Base-by-base conservation (phyloP, 805 yeast genomes). In the Kodamaea fukazawae region DNA sequence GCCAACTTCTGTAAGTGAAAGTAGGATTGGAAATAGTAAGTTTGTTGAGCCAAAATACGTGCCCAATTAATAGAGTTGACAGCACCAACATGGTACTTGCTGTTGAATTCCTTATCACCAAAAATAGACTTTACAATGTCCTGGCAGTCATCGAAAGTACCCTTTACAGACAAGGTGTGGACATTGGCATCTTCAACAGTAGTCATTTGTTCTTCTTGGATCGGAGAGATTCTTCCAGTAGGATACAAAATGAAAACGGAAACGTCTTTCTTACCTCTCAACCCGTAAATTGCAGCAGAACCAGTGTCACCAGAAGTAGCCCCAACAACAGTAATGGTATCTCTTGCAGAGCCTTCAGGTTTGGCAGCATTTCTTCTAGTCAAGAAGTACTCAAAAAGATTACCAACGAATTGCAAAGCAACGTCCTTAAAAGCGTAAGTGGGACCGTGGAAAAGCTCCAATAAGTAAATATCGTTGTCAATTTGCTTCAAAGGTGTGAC, bases 241-340 rank as follows among this genome's bases (percentile, higher is more conserved):
- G 99, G 99, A 60, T 91, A 93, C 54, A 93, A 70, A 49, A 93
- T 93, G 66, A 93, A 93, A 15, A 93, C 99, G 22, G 95, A 85
- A n/a, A 93, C 96, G 62, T 93, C 98, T 66, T 89, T 86, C 69
- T 93, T 93, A 63, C 95, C 95, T 69, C 99, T 79, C 51, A 93
- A 76, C 40, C 99, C 99, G 67, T 93, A 93, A 51, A 93, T 93
- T 47, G 99, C 99, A 40, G 99, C 99, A 39, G 96, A 86, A 44
- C 99, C 99, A 34, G 99, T 93, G 58, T 93, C 99, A 58, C 99
- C 99, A 34, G 96, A 85, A 18, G 99, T 93, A 32, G 99, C 99
- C 57, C 99, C 99, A 43, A 93, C 96, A 49, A 93, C 98, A 28
- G 99, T 93, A 56, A 93, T 73, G 44, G 78, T 77, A 52, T 88